Percentiles rank a stretch among this genome's conserved stretches.
phyloP scores from a whole-genome alignment of 768 basidiomycete genomes.

The Mycena alexandri region DNA sequence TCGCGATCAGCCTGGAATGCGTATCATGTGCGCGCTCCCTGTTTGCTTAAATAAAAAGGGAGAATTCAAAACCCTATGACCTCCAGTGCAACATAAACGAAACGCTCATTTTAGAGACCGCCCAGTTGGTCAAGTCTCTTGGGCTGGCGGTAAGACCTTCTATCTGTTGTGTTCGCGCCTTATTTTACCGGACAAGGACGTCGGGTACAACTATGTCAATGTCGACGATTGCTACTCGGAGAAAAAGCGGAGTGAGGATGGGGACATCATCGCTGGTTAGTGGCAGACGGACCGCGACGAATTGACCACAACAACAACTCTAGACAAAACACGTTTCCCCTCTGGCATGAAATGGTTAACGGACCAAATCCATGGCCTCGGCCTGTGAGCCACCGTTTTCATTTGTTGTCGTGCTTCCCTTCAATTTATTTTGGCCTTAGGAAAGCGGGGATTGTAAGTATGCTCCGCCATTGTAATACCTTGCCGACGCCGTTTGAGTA shows the following conservation, averaged over 20 bases:
- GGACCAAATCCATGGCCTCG: conserved; percentile 65
- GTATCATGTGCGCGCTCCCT: conserved; percentile 61
- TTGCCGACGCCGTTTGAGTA: conserved; percentile 36
- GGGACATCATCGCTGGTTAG: conserved; percentile 71
- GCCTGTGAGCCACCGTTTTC: conserved; percentile 58
- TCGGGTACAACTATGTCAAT: conserved; percentile 70
- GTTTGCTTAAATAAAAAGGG: neutral
- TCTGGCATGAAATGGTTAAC: conserved; percentile 71
- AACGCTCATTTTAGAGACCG: conserved; percentile 61
- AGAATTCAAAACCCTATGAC: neutral
- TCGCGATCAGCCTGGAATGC: conserved; percentile 72
- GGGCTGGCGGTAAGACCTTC: conserved; percentile 61
- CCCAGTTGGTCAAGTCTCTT: conserved; percentile 62
- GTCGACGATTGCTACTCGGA: conserved; percentile 77
- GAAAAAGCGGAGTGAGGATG: conserved; percentile 62
- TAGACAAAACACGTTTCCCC: conserved; percentile 66
- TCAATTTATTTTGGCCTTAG: conserved; percentile 44
- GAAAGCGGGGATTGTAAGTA: conserved; percentile 74
- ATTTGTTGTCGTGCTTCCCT: conserved; percentile 7
- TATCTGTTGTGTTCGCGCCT: too few species aligned
- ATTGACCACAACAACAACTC: neutral
- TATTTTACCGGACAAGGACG: conserved; percentile 52
- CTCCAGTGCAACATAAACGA: conserved; percentile 73
- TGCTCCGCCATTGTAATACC: neutral
- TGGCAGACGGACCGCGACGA: neutral